Base-by-base conservation (phyloP, 345 rosid genomes). In the Moringa oleifera region DNA sequence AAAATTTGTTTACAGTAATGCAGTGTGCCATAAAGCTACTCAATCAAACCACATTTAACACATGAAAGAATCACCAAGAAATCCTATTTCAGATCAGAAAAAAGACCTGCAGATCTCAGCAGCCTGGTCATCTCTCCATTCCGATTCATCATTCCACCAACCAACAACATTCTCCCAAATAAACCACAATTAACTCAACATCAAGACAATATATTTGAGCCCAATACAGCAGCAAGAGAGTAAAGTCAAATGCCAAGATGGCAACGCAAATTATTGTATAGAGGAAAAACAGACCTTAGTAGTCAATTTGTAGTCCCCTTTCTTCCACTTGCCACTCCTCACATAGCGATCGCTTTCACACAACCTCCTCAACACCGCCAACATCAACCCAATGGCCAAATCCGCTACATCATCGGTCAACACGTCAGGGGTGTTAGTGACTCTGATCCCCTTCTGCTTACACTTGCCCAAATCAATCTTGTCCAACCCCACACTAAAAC, bases 351-450 rank as follows among this genome's bases (percentile, higher is more conserved):
- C 92, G 57, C 81, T 71, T 60, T 53, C 86, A 68, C 88, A 80
- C 23, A 93, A 53, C 67, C 87, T 79, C 75, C 98, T 82, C 62
- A 81, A 62, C 62, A 90, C 90, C 5, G 92, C 84, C 67, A 90
- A 53, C 28, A 80, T 78, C 71, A 93, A 72, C 23, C 92, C 98
- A 60, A 90, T 73, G 19, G 89, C 90, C 65, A 90, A 75, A 72
- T 90, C 97, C 15, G 96, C 98, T 3, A 93, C 97, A 63, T 90
- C 96, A 41, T 93, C 88, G 7, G 90, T 90, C 70, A 88, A 64
- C 25, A 86, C 97, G 68, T 88, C 97, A 19, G 98, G 98, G 15
- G 98, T 90, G 75, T 90, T 81, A 18, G 90, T 90, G 36, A 90
- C 98, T 57, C 79, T 73, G 55, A 90, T 72, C 53, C 91, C 86